Conservation (phyloP, 2,329 filamentous ascomycete genomes). For the Zymoseptoria ardabiliae region DNA sequence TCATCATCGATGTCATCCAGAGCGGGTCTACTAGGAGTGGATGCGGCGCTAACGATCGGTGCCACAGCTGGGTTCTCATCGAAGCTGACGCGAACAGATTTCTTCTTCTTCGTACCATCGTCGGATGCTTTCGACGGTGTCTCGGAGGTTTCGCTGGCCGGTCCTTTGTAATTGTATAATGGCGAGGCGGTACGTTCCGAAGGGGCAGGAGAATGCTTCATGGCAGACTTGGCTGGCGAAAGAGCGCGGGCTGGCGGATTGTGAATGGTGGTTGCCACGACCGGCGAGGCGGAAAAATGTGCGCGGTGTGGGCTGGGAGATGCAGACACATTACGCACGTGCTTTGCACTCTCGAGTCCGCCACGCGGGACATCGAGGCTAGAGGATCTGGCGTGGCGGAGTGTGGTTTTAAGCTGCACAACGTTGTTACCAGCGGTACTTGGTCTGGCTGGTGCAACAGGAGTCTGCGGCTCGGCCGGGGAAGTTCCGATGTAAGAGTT, state of each 20-base stretch:
- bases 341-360: constrained; percentile 7
- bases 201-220: constrained; percentile 58
- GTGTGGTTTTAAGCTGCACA: background rate
- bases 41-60: constrained; percentile 33
- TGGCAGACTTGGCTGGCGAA: constrained; percentile 69
- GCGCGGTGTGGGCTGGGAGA: constrained; percentile 58
- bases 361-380: constrained; percentile 29
- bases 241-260: constrained; percentile 63
- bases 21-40: constrained; percentile 32
- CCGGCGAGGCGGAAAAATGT: constrained; percentile 55
- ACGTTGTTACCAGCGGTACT: constrained; percentile 9
- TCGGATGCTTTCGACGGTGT: constrained; percentile 40
- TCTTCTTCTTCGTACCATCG: constrained; percentile 48
- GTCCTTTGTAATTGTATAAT: constrained; percentile 43
- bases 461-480: constrained; percentile 23
- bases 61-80: constrained; percentile 49
- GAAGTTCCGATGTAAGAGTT: constrained; percentile 28
- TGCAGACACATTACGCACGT: constrained; percentile 20
- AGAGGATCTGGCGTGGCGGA: constrained; percentile 19
- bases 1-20: constrained; percentile 48
- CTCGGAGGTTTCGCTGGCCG: constrained; percentile 51
- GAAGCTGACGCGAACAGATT: constrained; percentile 69
- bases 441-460: constrained; percentile 19
- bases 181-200: constrained; percentile 37
- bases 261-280: constrained; percentile 54